Percentiles rank a stretch among this genome's conserved stretches.
Evolutionary conservation across 1,284 basidiomycete genomes (phyloP).

Genomic region (Ceratobasidium sp.): DNA sequence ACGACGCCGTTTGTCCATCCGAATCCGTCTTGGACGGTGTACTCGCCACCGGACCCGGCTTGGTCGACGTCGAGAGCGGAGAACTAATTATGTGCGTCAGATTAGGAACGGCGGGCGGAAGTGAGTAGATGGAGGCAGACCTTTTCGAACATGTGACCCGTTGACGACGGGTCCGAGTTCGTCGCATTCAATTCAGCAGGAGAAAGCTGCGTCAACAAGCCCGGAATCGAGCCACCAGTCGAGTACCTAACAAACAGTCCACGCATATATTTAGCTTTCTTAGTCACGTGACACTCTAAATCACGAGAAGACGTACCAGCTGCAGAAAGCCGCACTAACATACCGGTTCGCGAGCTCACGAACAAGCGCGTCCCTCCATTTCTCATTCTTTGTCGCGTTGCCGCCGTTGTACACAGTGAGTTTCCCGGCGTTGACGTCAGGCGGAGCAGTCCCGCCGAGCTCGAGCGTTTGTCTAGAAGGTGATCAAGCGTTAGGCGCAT

Average conservation of each 20-base stretch:
- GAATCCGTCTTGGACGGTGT: conserved; percentile 84
- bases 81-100: conserved; percentile 53
- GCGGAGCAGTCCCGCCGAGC: conserved; percentile 58
- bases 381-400: conserved; percentile 60
- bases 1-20: conserved; percentile 94
- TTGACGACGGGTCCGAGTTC: conserved; percentile 53
- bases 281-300: no score
- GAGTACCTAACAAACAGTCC: conserved; percentile 65
- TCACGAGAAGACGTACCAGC: conserved; percentile 71
- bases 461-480: conserved; percentile 65
- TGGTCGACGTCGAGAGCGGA: conserved; percentile 76
- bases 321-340: conserved; percentile 85
- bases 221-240: conserved; percentile 84
- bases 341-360: conserved; percentile 87
- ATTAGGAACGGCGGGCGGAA: background rate
- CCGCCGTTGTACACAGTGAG: conserved; percentile 74
- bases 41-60: conserved; percentile 88
- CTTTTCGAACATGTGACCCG: conserved; percentile 89
- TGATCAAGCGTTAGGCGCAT: background rate
- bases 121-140: conserved; percentile 66
- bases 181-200: conserved; percentile 81
- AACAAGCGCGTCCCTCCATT: conserved; percentile 74
- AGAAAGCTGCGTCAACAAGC: conserved; percentile 76
- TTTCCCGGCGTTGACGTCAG: conserved; percentile 71
- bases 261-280: background rate